phyloP scores from a whole-genome alignment of 768 basidiomycete genomes.

The Hirschioporus abietinus region DNA sequence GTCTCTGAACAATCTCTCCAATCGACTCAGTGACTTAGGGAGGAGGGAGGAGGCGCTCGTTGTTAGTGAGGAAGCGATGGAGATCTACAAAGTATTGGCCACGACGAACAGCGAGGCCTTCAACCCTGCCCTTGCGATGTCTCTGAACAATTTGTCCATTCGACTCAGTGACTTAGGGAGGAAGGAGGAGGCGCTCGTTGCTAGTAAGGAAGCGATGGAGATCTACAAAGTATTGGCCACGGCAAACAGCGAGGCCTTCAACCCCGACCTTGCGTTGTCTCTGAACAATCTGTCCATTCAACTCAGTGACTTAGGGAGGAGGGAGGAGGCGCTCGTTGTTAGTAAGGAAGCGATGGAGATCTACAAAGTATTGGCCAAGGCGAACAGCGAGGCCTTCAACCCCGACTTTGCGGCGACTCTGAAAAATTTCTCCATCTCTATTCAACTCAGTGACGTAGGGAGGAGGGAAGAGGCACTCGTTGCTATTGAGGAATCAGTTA shows the following conservation, averaged over 20 bases:
- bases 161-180: background rate
- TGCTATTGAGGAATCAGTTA: background rate
- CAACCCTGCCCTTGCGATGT: background rate
- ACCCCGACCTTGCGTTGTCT: conserved; percentile 1
- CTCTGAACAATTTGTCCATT: background rate
- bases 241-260: background rate
- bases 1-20: conserved; percentile 8
- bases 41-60: conserved; percentile 7
- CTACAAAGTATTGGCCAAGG: too few species aligned
- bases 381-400: too few species aligned
- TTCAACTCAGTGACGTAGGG: conserved; percentile 8
- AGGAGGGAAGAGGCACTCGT: too few species aligned
- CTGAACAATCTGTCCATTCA: conserved; percentile 11
- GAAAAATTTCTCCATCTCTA: too few species aligned
- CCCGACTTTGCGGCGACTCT: too few species aligned
- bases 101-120: background rate
- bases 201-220: background rate
- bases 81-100: conserved; percentile 5
- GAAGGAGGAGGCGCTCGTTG: background rate
- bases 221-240: background rate
- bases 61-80: conserved; percentile 7
- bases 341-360: too few species aligned
- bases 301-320: conserved; percentile 5
- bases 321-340: conserved; percentile 13
- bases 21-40: conserved; percentile 7